Evolutionary conservation across 2,329 filamentous ascomycete species (phyloP).

Genomic region (Talaromyces sp.): DNA sequence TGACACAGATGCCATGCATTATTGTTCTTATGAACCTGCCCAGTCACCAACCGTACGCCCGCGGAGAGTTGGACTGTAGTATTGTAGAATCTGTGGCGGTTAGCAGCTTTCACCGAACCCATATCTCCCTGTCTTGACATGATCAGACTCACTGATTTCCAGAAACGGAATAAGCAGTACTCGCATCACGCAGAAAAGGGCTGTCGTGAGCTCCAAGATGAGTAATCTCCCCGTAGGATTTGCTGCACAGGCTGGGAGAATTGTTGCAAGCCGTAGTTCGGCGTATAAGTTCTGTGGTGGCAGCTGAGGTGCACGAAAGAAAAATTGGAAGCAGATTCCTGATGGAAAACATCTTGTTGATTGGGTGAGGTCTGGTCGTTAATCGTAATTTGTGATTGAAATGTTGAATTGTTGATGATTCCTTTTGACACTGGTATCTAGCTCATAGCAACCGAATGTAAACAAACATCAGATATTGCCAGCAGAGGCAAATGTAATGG

Average conservation of each 20-base stretch:
- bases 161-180: slow-evolving; percentile 59
- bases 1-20: slow-evolving; percentile 67
- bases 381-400: not conserved
- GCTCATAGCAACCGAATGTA: slow-evolving; percentile 4
- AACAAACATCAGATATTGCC: not conserved
- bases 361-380: not conserved
- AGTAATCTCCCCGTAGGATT: slow-evolving; percentile 71
- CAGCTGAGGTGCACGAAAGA: slow-evolving; percentile 28
- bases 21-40: slow-evolving; percentile 64
- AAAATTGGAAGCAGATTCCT: slow-evolving; percentile 29
- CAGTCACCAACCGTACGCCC: slow-evolving; percentile 68
- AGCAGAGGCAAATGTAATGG: not conserved
- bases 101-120: not conserved
- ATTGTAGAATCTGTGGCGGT: slow-evolving; percentile 53
- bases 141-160: slow-evolving; percentile 62
- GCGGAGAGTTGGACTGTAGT: slow-evolving; percentile 67
- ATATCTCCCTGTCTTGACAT: not conserved
- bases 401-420: not conserved
- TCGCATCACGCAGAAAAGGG: slow-evolving; percentile 65
- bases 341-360: slow-evolving; percentile 29
- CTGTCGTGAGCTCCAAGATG: slow-evolving; percentile 75
- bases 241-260: slow-evolving; percentile 68
- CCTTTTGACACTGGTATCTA: not conserved
- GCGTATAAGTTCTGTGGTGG: slow-evolving; percentile 24
- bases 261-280: slow-evolving; percentile 68